Evolutionary conservation across 495 filamentous ascomycete species (phyloP), one percentile per base, ranked within the genome.

Genomic region (Hyaloscypha variabilis): DNA sequence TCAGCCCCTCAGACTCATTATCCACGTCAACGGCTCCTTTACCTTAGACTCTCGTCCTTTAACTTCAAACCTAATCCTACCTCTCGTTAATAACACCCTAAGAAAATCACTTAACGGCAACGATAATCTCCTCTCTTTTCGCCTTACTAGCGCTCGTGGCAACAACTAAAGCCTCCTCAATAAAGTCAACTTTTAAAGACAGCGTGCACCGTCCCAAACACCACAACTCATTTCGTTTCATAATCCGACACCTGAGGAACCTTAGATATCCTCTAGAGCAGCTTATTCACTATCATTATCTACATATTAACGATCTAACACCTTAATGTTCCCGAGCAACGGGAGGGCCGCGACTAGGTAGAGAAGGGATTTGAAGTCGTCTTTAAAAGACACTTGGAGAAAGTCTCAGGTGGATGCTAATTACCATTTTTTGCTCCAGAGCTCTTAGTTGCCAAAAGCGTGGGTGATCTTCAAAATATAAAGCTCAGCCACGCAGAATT

Each of bases 221-320:
- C 11, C 17, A 17, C 14, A 4, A 36, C 39, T 0, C 46, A 65
- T 28, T 66, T 54, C 54, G 56, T 66, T n/a, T 25, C 30, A 10
- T 25, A 36, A 11, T 39, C 56, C 1, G 14, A 60, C 26, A 28
- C 8, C 5, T 28, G 64, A 3, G 49, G 64, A 3, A 66, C 64
- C 3, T 25, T 66, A 10, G 30, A 36, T 46, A 66, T 66, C 6
- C 42, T 60, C 23, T 60, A 56, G 64, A 52, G 21, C 72, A 53
- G n/a, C 36, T 54, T 73, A 10, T 72, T 66, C 34, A 72, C 70
- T 31, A 68, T 72, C 19, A 25, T 75, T 25, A 62, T 62, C 23
- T 75, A 67, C 39, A 74, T 69, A 25, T 73, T 67, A 67, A 70
- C 62, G 24, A 66, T 73, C 39, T 69, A 67, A 52, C 71, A 75